A percentile compares a stretch with the other conserved stretches of the same genome.
phyloP scores from a whole-genome alignment of 371 early-diverging fungal species.

The Mucor velutinosus region DNA sequence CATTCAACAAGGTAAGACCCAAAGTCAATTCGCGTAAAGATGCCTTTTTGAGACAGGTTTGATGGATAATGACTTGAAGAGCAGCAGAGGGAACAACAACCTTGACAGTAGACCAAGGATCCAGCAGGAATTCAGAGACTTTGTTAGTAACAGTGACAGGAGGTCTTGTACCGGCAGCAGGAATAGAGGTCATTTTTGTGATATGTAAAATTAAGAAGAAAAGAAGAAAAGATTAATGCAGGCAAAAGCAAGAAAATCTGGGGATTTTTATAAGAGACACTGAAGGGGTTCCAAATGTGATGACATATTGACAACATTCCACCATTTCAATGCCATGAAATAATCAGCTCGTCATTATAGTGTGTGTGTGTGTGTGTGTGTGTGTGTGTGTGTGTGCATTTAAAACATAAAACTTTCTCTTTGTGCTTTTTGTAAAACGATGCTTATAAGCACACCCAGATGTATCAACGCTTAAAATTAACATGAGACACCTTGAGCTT shows the following conservation, averaged over 20 bases:
- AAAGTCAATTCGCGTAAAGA: conserved; percentile 31
- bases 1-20: conserved; percentile 24
- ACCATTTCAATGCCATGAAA: neutral
- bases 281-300: conserved; percentile 13
- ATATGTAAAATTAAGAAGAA: neutral
- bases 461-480: neutral
- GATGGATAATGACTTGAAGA: conserved; percentile 24
- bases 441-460: too few species aligned
- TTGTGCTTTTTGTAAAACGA: too few species aligned
- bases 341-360: neutral
- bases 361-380: neutral
- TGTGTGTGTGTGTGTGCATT: too few species aligned
- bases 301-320: conserved; percentile 12
- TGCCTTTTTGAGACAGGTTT: conserved; percentile 23
- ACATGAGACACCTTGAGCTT: neutral
- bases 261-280: neutral
- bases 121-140: conserved; percentile 28
- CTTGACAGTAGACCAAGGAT: conserved; percentile 36
- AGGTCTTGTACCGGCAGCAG: neutral
- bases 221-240: conserved; percentile 1
- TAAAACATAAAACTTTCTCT: too few species aligned
- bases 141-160: neutral
- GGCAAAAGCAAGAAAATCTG: neutral
- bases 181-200: neutral
- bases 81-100: conserved; percentile 29